These are phyloP conservation scores for Wickerhamomyces subpelliculosus DNA, from an alignment of 805 yeast species.

Conservation along the genomic window DNA sequence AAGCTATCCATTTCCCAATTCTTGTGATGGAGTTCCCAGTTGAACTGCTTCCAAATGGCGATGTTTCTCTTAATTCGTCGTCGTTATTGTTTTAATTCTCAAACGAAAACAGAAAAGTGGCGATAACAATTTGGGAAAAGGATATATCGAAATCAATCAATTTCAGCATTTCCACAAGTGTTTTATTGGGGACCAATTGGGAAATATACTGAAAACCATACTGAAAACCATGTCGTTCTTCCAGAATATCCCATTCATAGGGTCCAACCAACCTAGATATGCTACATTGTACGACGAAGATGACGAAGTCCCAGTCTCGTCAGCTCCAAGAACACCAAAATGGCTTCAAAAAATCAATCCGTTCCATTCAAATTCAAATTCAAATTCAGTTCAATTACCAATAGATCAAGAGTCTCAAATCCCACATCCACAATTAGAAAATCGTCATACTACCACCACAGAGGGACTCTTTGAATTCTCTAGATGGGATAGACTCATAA, in stretches of 20 bases:
- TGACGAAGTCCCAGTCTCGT: not conserved
- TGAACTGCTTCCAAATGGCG: too few relatives aligned
- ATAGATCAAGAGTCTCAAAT: constrained; percentile 5
- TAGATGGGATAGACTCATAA: constrained; percentile 11
- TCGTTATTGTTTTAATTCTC: too few relatives aligned
- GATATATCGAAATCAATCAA: too few relatives aligned
- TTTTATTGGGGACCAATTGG: too few relatives aligned
- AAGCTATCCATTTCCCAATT: not conserved
- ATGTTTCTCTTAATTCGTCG: too few relatives aligned
- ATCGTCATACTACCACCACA: not conserved
- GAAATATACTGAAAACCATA: too few relatives aligned
- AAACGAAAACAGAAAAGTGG: too few relatives aligned
- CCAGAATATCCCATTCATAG: not conserved
- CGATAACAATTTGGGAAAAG: too few relatives aligned
- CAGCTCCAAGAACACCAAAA: not conserved
- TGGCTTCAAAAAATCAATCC: not conserved
- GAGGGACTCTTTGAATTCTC: constrained; percentile 3
- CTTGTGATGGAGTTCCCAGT: too few relatives aligned
- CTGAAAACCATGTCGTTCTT: too few relatives aligned
- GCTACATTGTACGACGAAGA: not conserved
- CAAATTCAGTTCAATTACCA: constrained; percentile 10
- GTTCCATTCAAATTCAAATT: constrained; percentile 1
- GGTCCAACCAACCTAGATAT: not conserved
- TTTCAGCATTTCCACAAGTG: too few relatives aligned
- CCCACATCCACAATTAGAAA: not conserved